Conservation (phyloP, 2,329 filamentous ascomycete genomes). For the Lecanicillium sp. region DNA sequence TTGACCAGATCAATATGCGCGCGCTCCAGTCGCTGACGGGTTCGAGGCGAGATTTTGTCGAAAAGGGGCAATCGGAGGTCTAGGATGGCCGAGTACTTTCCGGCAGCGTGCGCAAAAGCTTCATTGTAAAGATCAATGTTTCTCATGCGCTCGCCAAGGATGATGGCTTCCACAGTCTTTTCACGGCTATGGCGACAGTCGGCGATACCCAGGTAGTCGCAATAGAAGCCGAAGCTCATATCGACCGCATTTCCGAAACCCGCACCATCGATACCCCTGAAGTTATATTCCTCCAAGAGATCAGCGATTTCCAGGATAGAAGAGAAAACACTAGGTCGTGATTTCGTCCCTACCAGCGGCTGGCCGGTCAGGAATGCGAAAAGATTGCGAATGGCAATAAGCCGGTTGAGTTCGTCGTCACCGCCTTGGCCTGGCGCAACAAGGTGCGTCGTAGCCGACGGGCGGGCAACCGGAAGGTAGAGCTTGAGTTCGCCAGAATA, state of each 20-base stretch:
- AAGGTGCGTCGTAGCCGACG: constrained; percentile 30
- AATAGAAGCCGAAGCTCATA: constrained; percentile 65
- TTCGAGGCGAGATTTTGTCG: constrained; percentile 61
- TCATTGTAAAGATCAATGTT: constrained; percentile 81
- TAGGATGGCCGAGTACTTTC: constrained; percentile 72
- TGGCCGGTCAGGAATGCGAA: constrained; percentile 61
- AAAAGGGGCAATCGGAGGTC: constrained; percentile 63
- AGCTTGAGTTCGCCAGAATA: constrained; percentile 40
- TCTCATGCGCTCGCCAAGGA: constrained; percentile 84
- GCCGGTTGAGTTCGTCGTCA: constrained; percentile 42
- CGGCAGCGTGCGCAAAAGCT: constrained; percentile 84
- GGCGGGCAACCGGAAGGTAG: constrained; percentile 45
- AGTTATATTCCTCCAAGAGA: constrained; percentile 52
- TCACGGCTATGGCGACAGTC: constrained; percentile 79
- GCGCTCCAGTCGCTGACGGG: constrained; percentile 73
- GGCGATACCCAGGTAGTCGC: constrained; percentile 68
- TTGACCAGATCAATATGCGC: constrained; percentile 73
- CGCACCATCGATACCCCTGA: constrained; percentile 48
- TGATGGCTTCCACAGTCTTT: constrained; percentile 80
- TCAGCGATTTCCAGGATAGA: constrained; percentile 49
- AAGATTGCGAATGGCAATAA: constrained; percentile 57
- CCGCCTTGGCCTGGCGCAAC: constrained; percentile 27
- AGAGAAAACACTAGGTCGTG: constrained; percentile 45
- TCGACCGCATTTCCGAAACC: constrained; percentile 56
- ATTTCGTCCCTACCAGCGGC: constrained; percentile 53